A percentile compares a stretch with the other conserved stretches of the same genome.
phyloP scores from a whole-genome alignment of 495 filamentous ascomycete genomes.

The Penicillium silybi region DNA sequence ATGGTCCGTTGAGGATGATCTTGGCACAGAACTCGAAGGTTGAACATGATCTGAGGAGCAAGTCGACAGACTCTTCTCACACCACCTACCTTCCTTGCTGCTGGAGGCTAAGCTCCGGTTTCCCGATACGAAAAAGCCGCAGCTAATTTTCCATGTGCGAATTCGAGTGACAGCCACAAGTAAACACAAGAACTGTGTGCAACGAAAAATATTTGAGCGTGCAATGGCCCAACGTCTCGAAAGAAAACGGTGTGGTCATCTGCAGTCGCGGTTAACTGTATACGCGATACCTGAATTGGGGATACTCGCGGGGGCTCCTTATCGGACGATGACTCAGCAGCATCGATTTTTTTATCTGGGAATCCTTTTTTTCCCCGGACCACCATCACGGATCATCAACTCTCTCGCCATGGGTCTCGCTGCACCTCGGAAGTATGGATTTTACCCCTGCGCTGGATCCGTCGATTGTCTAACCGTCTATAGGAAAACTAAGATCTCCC shows the following conservation, averaged over 20 bases:
- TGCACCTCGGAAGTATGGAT: conserved; percentile 62
- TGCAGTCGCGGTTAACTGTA: background rate
- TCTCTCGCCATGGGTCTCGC: conserved; percentile 64
- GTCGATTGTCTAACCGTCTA: background rate
- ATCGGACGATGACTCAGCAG: conserved; percentile 14
- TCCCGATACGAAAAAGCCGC: background rate
- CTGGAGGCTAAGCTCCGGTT: conserved; percentile 7
- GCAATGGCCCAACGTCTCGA: background rate
- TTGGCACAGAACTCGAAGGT: conserved; percentile 36
- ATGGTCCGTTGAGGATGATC: conserved; percentile 83
- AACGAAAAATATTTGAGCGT: background rate
- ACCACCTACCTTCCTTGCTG: conserved; percentile 1
- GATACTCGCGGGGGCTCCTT: conserved; percentile 3
- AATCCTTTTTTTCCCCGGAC: conserved; percentile 1
- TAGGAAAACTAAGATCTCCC: conserved; percentile 76
- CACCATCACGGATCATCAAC: background rate
- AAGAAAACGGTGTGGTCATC: background rate
- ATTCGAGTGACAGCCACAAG: background rate
- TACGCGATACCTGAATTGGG: background rate
- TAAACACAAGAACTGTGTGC: background rate
- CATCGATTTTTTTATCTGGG: conserved; percentile 4
- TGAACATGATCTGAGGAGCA: conserved; percentile 30
- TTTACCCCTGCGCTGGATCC: background rate
- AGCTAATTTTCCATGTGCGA: conserved; percentile 1
- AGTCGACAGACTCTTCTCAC: background rate